Evolutionary conservation across 1,284 basidiomycete species (phyloP).

Genomic region (Trichosporon asahii): DNA sequence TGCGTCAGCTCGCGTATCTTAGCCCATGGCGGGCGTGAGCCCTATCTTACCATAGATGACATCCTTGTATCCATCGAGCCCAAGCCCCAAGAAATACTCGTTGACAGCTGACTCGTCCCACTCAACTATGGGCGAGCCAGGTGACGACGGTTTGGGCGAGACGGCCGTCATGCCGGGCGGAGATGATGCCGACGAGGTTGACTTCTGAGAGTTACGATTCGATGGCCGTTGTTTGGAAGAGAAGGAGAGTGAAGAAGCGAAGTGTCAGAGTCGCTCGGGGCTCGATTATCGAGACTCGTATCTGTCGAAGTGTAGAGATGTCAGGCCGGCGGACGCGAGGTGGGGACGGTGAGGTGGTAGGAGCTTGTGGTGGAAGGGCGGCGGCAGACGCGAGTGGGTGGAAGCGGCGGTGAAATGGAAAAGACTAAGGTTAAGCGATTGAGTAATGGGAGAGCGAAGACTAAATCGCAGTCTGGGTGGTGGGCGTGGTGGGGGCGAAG

Average conservation of each 20-base stretch:
- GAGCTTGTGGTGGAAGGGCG: neutral
- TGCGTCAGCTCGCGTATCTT: neutral
- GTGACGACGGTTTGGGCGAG: constrained; percentile 21
- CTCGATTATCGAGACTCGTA: neutral
- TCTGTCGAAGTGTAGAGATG: neutral
- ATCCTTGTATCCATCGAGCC: constrained; percentile 73
- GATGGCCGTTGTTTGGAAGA: neutral
- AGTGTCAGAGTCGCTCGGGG: neutral
- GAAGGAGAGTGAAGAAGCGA: neutral
- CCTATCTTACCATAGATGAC: constrained; percentile 51
- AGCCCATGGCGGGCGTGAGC: neutral
- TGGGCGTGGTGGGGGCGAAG: constrained; percentile 2
- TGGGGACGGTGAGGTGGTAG: neutral
- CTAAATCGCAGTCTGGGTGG: neutral
- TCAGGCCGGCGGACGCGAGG: neutral
- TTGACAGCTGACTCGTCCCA: constrained; percentile 83
- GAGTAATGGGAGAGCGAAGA: neutral
- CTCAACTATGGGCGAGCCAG: constrained; percentile 53
- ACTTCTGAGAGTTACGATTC: neutral
- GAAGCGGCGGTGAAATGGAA: constrained; percentile 9
- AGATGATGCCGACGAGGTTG: neutral
- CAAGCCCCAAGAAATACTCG: constrained; percentile 66
- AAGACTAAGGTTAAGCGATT: constrained; percentile 3
- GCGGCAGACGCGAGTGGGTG: neutral
- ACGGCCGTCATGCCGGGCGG: constrained; percentile 29